These are phyloP conservation scores for Fusarium humuli DNA, from an alignment of 2,329 filamentous ascomycete species.

Conservation along the genomic window DNA sequence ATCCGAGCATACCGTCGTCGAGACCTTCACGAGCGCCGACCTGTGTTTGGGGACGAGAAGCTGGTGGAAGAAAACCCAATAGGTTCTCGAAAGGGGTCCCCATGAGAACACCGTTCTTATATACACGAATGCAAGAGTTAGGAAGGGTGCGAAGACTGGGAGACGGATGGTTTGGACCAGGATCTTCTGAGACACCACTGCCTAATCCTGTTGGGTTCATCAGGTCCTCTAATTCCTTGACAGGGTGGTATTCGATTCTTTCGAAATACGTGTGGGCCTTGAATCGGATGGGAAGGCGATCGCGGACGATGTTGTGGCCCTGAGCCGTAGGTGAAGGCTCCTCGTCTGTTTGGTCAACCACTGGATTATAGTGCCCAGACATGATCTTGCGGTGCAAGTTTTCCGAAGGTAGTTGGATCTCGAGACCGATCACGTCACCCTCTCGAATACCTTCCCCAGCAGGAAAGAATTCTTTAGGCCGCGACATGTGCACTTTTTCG, in stretches of 20 bases:
- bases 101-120: constrained; percentile 89
- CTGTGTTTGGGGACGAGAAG: constrained; percentile 78
- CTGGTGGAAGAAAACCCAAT: constrained; percentile 90
- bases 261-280: constrained; percentile 96
- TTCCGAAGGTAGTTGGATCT: constrained; percentile 90
- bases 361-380: constrained; percentile 86
- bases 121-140: constrained; percentile 85
- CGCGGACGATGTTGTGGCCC: constrained; percentile 86
- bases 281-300: constrained; percentile 93
- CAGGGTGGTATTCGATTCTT: constrained; percentile 87
- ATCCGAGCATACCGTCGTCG: constrained; percentile 94
- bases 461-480: constrained; percentile 89
- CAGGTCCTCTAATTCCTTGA: constrained; percentile 87
- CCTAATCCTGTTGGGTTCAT: constrained; percentile 70
- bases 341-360: constrained; percentile 76
- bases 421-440: constrained; percentile 93
- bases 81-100: constrained; percentile 91
- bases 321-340: constrained; percentile 65
- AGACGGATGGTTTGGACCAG: constrained; percentile 77
- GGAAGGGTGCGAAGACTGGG: constrained; percentile 88
- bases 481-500: constrained; percentile 92
- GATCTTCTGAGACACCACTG: constrained; percentile 65
- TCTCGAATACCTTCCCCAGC: constrained; percentile 83
- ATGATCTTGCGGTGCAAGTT: constrained; percentile 89
- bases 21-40: constrained; percentile 85